Evolutionary conservation across 2,329 filamentous ascomycete species (phyloP).

Genomic region (Trichoderma citrinoviride): DNA sequence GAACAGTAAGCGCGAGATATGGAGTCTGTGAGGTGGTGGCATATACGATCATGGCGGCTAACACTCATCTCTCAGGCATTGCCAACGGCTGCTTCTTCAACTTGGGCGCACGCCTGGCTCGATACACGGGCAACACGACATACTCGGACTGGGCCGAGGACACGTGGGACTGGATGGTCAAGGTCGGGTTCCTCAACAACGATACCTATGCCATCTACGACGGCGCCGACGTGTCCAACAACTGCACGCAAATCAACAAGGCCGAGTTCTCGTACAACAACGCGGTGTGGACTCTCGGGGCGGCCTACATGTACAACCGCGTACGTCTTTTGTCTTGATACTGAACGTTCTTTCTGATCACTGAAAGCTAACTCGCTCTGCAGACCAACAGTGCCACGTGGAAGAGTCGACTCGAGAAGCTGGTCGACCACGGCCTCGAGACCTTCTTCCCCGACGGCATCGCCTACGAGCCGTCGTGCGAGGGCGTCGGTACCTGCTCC

Average conservation of each 20-base stretch:
- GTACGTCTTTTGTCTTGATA: constrained; percentile 33
- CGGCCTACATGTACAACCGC: constrained; percentile 63
- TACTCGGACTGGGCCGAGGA: constrained; percentile 63
- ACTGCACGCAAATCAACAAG: constrained; percentile 55
- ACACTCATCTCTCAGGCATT: constrained; percentile 32
- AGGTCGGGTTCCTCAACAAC: constrained; percentile 57
- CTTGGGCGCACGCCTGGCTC: constrained; percentile 65
- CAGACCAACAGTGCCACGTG: constrained; percentile 52
- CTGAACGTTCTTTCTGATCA: not conserved
- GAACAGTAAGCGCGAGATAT: constrained; percentile 43
- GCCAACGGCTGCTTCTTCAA: constrained; percentile 64
- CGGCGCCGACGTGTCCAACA: constrained; percentile 49
- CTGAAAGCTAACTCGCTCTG: constrained; percentile 3
- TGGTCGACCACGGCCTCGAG: constrained; percentile 38
- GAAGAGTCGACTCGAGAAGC: constrained; percentile 47
- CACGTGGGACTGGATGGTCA: constrained; percentile 60
- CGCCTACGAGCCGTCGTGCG: constrained; percentile 62
- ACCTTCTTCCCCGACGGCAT: constrained; percentile 56
- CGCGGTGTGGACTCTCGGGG: constrained; percentile 56
- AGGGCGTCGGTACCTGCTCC: constrained; percentile 53
- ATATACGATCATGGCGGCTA: not conserved
- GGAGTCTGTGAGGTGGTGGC: not conserved
- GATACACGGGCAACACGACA: constrained; percentile 65
- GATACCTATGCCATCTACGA: constrained; percentile 60
- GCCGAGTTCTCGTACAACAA: constrained; percentile 62